Base-by-base conservation (phyloP, 148 eudicot genomes). In the Rhododendron griersonianum region DNA sequence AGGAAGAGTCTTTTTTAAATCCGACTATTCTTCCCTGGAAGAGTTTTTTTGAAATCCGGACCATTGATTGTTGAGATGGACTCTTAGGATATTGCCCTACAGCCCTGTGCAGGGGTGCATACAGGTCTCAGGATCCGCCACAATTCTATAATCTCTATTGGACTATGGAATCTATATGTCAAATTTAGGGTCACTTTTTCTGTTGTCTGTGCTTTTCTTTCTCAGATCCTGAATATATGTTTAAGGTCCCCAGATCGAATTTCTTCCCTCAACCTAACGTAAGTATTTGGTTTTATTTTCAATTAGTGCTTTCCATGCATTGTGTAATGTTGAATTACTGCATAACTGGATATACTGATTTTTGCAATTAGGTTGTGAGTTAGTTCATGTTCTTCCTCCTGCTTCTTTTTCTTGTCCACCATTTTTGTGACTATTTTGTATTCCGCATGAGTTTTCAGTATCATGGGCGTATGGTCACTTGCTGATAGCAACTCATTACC, bases 261-360 rank as follows among this genome's bases (percentile, higher is more conserved):
- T 96, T 95, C 85, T 96, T 96, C 83, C 99, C 99, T 19, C 98
- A 93, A 87, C 99, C 99, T 61, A 96, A 95, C 83, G 99, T 96
- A 92, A 92, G 97, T 88, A 74, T 15, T 78, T 39, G 37, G 30
- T 69, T 88, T 48, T 35, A 25, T 41, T 41, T 83, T 30, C 7
- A 6, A 30, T 35, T 28, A 63, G 55, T 78, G 61, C 47, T 78
- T 76, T 79, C 16, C 45, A 39, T 87, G 48, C 77, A 77, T 33
- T 19, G 21, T 7, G 30, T 44, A 63, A 86, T 61, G 44, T 75
- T 76, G 37, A 5, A 39, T 74, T 55, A 55, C 15, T 81, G 78
- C 45, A 45, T 23, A 61, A 83, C 77, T 50, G 18, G 39, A 53
- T 51, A 39, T 8, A 18, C 13, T 19, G 23, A 33, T 30, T 16